These are phyloP conservation scores for Caryopteris hybrid DNA, from an alignment of 305 asterid species.

Conservation along the genomic window DNA sequence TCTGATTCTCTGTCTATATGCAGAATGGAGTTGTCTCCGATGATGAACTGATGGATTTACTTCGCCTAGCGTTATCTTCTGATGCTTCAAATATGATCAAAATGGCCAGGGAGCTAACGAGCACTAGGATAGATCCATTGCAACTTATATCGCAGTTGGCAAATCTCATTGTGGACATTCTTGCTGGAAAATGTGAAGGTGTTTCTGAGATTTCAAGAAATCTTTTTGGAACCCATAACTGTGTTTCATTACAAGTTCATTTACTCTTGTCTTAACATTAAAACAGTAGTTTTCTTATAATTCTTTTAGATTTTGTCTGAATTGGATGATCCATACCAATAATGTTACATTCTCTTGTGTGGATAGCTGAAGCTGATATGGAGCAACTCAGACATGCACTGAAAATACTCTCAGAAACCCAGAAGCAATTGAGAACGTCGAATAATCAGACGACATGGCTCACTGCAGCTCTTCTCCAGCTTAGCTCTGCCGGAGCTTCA, in stretches of 20 bases:
- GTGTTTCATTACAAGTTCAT: constrained; percentile 26
- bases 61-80: constrained; percentile 57
- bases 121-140: constrained; percentile 67
- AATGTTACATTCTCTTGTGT: background rate
- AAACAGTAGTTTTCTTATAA: background rate
- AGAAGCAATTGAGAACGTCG: constrained; percentile 58
- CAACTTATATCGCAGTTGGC: constrained; percentile 65
- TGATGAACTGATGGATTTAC: constrained; percentile 66
- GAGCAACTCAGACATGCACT: constrained; percentile 64
- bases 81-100: constrained; percentile 64
- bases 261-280: background rate
- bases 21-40: constrained; percentile 78
- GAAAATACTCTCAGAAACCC: constrained; percentile 61
- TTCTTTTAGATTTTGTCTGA: background rate
- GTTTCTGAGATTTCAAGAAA: constrained; percentile 33
- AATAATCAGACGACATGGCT: constrained; percentile 80
- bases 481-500: constrained; percentile 46
- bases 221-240: constrained; percentile 32
- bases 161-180: constrained; percentile 63
- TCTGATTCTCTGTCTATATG: constrained; percentile 16
- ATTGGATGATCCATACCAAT: background rate
- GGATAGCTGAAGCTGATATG: constrained; percentile 51
- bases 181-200: constrained; percentile 58
- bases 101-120: constrained; percentile 63
- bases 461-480: constrained; percentile 70